phyloP scores from a whole-genome alignment of 2,329 filamentous ascomycete genomes.

The Nigrospora osmanthi region DNA sequence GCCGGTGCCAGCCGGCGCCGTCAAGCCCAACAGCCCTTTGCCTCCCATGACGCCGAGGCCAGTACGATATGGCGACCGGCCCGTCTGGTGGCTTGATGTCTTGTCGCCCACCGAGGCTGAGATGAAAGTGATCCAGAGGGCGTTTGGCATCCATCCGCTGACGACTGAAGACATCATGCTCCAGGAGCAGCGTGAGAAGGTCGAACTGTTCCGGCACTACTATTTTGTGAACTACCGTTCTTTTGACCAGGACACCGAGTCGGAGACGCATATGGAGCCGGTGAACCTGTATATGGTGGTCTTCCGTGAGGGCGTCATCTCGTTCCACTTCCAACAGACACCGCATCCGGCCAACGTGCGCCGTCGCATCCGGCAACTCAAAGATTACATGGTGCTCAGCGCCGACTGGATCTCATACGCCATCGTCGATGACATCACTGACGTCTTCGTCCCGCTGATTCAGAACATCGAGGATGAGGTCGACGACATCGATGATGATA shows the following conservation, averaged over 20 bases:
- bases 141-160: constrained; percentile 91
- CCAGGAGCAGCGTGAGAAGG: constrained; percentile 95
- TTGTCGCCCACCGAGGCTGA: constrained; percentile 85
- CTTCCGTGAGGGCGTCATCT: constrained; percentile 90
- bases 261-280: constrained; percentile 84
- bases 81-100: constrained; percentile 95
- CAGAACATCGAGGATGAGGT: constrained; percentile 92
- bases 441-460: constrained; percentile 89
- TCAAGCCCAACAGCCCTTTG: constrained; percentile 15
- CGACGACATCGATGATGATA: constrained; percentile 91
- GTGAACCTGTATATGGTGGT: constrained; percentile 98
- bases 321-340: constrained; percentile 94
- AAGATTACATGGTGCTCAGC: constrained; percentile 86
- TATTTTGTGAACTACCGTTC: constrained; percentile 98
- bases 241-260: constrained; percentile 89
- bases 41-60: constrained; percentile 8
- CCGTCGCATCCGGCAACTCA: constrained; percentile 82
- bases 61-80: constrained; percentile 64
- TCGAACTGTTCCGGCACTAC: constrained; percentile 94
- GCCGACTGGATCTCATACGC: constrained; percentile 99
- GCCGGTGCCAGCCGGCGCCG: too few relatives aligned
- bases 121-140: constrained; percentile 87
- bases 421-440: constrained; percentile 96
- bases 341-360: constrained; percentile 95
- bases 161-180: constrained; percentile 96